phyloP scores from a whole-genome alignment of 768 basidiomycete species.

The Tulasnella sp. region DNA sequence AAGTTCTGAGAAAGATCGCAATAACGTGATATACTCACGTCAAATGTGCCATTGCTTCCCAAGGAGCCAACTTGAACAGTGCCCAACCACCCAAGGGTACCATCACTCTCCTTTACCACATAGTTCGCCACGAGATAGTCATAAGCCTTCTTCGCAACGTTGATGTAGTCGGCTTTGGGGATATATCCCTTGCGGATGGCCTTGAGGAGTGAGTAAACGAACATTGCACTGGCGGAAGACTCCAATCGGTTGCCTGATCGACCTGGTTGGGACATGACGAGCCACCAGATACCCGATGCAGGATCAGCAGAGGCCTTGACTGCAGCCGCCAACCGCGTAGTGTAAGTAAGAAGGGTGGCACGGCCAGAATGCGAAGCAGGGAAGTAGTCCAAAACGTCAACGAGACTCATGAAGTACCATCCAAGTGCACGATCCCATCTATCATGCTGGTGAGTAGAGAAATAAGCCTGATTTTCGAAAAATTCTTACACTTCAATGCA shows the following conservation, averaged over 20 bases:
- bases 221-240: constrained; percentile 37
- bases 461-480: too few species aligned
- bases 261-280: constrained; percentile 38
- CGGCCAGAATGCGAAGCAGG: constrained; percentile 26
- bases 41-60: background rate
- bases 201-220: constrained; percentile 35
- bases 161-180: constrained; percentile 29
- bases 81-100: background rate
- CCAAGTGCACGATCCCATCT: constrained; percentile 39
- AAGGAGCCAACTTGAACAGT: background rate
- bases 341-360: constrained; percentile 25
- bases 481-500: constrained; percentile 39
- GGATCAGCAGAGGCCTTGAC: constrained; percentile 32
- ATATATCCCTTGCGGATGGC: constrained; percentile 34
- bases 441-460: too few species aligned
- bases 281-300: constrained; percentile 35
- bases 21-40: background rate
- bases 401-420: constrained; percentile 38
- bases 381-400: constrained; percentile 33
- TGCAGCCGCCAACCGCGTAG: constrained; percentile 28
- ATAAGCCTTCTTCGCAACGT: constrained; percentile 32
- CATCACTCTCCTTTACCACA: constrained; percentile 29
- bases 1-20: background rate
- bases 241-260: constrained; percentile 37
- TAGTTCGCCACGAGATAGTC: constrained; percentile 31